phyloP scores from a whole-genome alignment of 164 flowering plant species.

The Berberis thunbergii region DNA sequence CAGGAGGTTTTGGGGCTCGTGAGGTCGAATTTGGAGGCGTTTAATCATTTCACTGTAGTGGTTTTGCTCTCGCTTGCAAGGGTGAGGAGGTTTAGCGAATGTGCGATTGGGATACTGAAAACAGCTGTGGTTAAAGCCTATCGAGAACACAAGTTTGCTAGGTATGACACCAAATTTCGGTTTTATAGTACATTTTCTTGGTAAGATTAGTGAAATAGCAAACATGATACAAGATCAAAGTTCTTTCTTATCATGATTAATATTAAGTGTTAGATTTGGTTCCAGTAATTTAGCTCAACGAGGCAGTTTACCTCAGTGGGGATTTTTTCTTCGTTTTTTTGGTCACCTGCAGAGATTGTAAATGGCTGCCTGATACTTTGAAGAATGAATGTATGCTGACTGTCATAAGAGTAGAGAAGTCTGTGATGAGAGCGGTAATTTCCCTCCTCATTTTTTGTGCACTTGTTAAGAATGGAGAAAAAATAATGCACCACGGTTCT shows the following conservation, averaged over 20 bases:
- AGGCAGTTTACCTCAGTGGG: neutral
- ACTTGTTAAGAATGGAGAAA: neutral
- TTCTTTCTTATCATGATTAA: neutral
- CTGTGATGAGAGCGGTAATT: constrained; percentile 67
- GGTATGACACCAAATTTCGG: constrained; percentile 20
- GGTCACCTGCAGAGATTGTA: constrained; percentile 43
- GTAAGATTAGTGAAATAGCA: neutral
- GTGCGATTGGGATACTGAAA: constrained; percentile 46
- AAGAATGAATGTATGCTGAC: constrained; percentile 44
- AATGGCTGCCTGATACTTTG: constrained; percentile 56
- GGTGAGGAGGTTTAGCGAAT: constrained; percentile 58
- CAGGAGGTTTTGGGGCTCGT: constrained; percentile 60
- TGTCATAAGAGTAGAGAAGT: constrained; percentile 48
- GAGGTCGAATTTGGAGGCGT: constrained; percentile 39
- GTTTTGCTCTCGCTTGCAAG: constrained; percentile 61
- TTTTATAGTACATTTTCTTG: neutral
- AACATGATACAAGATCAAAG: neutral
- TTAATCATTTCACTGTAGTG: constrained; percentile 60
- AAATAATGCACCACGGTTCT: too few relatives aligned
- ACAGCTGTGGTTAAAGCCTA: constrained; percentile 42
- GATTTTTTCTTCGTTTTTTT: constrained; percentile 3
- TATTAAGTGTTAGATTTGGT: neutral
- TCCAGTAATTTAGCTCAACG: too few relatives aligned
- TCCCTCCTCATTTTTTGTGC: neutral
- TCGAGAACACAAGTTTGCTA: constrained; percentile 41